A percentile compares a stretch with the other conserved stretches of the same genome.
phyloP scores from a whole-genome alignment of 768 basidiomycete species.

The Gloeophyllum trabeum region DNA sequence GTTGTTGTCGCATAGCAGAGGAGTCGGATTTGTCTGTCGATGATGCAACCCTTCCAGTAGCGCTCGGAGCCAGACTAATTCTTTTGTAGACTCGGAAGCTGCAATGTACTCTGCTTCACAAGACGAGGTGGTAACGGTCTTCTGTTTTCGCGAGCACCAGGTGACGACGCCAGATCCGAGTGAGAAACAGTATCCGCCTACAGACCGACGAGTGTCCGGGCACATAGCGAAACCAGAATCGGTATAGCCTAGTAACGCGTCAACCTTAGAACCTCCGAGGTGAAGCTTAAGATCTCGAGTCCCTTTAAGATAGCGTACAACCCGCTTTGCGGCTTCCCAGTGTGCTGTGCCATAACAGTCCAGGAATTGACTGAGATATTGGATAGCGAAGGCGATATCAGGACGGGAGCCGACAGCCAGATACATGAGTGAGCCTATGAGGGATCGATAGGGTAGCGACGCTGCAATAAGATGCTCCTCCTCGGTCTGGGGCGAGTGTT shows the following conservation, averaged over 20 bases:
- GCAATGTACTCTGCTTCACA: conserved; percentile 26
- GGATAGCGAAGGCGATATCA: conserved; percentile 19
- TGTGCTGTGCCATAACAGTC: conserved; percentile 11
- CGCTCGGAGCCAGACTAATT: conserved; percentile 16
- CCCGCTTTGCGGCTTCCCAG: conserved; percentile 14
- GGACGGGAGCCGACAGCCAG: conserved; percentile 19
- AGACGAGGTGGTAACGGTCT: conserved; percentile 16
- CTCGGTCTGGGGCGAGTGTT: not conserved
- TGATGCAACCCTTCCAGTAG: conserved; percentile 8
- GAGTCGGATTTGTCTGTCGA: not conserved
- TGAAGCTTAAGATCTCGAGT: conserved; percentile 8
- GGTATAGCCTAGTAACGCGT: conserved; percentile 9
- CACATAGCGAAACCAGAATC: conserved; percentile 20
- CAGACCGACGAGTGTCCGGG: conserved; percentile 10
- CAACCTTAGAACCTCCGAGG: not conserved
- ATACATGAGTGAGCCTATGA: conserved; percentile 19
- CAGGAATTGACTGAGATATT: conserved; percentile 14
- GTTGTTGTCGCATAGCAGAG: conserved; percentile 14
- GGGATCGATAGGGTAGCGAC: not conserved
- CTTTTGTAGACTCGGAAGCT: conserved; percentile 12
- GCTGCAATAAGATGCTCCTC: not conserved
- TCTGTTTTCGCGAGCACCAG: conserved; percentile 20
- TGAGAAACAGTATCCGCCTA: conserved; percentile 18
- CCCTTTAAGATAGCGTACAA: conserved; percentile 17
- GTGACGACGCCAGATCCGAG: conserved; percentile 12